These are phyloP conservation scores for Penicillium hesseltinei DNA, from an alignment of 2,329 filamentous ascomycete genomes.

Conservation along the genomic window DNA sequence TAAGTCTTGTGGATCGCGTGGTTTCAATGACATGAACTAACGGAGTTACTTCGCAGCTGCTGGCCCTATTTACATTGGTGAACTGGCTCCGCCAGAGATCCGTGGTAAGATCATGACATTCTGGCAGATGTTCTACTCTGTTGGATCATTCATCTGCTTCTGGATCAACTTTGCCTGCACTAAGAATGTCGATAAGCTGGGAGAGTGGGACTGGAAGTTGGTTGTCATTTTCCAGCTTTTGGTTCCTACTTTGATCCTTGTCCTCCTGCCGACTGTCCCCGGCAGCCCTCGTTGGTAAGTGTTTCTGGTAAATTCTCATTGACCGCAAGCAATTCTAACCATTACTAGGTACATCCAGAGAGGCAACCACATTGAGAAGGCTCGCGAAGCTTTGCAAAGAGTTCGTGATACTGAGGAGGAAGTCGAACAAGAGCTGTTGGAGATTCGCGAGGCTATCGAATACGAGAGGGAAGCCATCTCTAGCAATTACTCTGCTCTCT, in stretches of 20 bases:
- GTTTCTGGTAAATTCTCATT: neutral
- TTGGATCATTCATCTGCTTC: conserved; percentile 65
- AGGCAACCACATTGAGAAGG: conserved; percentile 59
- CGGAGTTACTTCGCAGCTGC: conserved; percentile 47
- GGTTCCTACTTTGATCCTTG: conserved; percentile 62
- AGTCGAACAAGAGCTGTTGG: conserved; percentile 64
- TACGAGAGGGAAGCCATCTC: conserved; percentile 70
- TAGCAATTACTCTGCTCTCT: conserved; percentile 62
- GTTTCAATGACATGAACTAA: conserved; percentile 2
- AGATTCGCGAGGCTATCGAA: conserved; percentile 66
- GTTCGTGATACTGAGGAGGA: conserved; percentile 65
- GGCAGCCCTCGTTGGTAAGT: conserved; percentile 64
- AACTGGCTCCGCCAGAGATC: conserved; percentile 63
- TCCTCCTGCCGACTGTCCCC: conserved; percentile 63
- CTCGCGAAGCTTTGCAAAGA: conserved; percentile 55
- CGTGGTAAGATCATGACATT: conserved; percentile 67
- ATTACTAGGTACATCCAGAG: conserved; percentile 52
- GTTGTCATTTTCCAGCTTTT: conserved; percentile 71
- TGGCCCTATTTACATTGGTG: conserved; percentile 69
- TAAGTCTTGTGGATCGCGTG: conserved; percentile 29
- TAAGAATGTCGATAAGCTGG: conserved; percentile 55
- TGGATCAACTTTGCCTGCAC: conserved; percentile 65
- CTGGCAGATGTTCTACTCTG: conserved; percentile 67
- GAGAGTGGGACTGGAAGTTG: conserved; percentile 72
- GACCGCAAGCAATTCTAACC: conserved; percentile 5